Base-by-base conservation (phyloP, 768 basidiomycete genomes). In the Clavaria fumosa region DNA sequence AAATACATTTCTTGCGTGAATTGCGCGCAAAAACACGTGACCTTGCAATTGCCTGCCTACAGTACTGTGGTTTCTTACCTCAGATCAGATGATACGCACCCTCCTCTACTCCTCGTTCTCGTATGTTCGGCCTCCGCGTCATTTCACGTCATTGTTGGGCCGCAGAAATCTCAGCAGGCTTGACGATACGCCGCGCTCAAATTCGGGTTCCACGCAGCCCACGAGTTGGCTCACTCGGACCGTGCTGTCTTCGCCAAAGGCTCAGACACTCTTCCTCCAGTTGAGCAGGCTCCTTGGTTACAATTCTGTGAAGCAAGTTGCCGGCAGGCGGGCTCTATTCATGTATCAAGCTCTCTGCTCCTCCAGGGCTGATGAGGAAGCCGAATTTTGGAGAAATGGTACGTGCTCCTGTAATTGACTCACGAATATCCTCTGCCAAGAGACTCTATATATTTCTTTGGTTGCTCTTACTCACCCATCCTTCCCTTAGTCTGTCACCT, bases 321-420 rank as follows among this genome's bases (percentile, higher is more conserved):
- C 77, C 0, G 78, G 68, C 15, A 49, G 70, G 35, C 60, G 75
- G n/a, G 62, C 74, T 3, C 66, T 74, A 27, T 56, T 56, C 12
- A 47, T 81, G 34, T 82, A 82, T 48, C 63, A 70, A 35, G 52
- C 64, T 12, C 47, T 78, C 5, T 77, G 74, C 46, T 66, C 69
- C 1, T 52, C 59, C 11, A 64, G 58, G 32, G 68, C 77, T 12
- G 79, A 80, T 42, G 61, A 72, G 39, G 73, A 79, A 42, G 53
- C 47, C 9, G 54, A 48, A 4, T 81, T 80, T 51, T 83, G 80
- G 80, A 66, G 63, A 47, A 55, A 75, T 38, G 71, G 80, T 77
- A 51, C 40, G 63, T 24, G 55, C 7, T n/a, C 17, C 19, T 34
- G 20, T 14, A 14, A 9, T 28, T 28, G 26, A 9, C 26, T 9